These are phyloP conservation scores for Dovyalis caffra DNA, from an alignment of 345 rosid genomes.

Conservation along the genomic window DNA sequence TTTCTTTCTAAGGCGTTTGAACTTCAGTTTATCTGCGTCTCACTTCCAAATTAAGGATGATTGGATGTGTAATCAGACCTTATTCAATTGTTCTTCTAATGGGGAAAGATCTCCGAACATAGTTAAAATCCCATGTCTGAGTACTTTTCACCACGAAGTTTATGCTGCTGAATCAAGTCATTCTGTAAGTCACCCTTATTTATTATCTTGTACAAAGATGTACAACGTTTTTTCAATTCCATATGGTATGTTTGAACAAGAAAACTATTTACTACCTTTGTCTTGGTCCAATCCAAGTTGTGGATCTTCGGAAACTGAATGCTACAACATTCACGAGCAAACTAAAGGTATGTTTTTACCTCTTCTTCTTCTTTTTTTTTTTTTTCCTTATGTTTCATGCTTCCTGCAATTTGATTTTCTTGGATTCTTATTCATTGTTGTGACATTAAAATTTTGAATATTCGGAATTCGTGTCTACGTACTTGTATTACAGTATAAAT, in stretches of 20 bases:
- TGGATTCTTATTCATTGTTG: too few species aligned
- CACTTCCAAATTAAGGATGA: neutral
- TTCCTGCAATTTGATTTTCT: neutral
- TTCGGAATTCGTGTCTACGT: too few species aligned
- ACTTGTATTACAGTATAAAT: too few species aligned
- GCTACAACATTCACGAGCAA: neutral
- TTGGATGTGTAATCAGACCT: neutral
- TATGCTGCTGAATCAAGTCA: neutral
- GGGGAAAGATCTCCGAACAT: accelerated
- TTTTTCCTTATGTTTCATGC: neutral
- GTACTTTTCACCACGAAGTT: constrained; percentile 5
- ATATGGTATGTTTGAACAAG: too few species aligned
- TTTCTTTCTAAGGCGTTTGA: constrained; percentile 2
- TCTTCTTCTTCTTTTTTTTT: neutral
- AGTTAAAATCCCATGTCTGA: neutral
- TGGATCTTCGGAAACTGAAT: neutral
- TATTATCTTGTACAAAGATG: constrained; percentile 3
- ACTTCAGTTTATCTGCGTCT: constrained; percentile 5
- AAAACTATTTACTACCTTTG: too few species aligned
- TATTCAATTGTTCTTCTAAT: constrained; percentile 15
- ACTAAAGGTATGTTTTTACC: neutral
- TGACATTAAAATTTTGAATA: too few species aligned
- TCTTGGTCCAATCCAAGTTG: neutral
- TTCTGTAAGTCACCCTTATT: too few species aligned
- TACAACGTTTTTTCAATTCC: neutral